These are phyloP conservation scores for Phyllosticta citribraziliensis DNA, from an alignment of 2,329 filamentous ascomycete species.

Conservation along the genomic window DNA sequence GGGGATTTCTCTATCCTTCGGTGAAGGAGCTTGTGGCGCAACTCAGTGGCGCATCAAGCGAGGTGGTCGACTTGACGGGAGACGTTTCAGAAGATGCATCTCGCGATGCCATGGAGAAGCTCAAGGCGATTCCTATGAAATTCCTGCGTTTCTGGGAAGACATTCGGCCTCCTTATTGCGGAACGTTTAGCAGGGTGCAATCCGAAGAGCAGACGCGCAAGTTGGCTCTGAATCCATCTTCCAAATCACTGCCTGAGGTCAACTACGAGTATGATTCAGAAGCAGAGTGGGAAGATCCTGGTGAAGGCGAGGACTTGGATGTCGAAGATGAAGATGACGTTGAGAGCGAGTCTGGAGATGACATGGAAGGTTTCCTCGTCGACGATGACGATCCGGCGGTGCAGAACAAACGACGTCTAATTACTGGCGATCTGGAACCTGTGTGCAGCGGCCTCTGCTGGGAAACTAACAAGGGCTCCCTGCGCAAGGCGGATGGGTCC, in stretches of 20 bases:
- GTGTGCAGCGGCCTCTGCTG: constrained; percentile 75
- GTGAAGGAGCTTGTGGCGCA: constrained; percentile 33
- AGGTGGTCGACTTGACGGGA: constrained; percentile 34
- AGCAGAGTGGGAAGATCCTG: constrained; percentile 69
- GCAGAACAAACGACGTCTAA: constrained; percentile 46
- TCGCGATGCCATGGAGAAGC: constrained; percentile 29
- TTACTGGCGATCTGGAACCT: constrained; percentile 62
- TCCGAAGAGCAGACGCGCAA: constrained; percentile 34
- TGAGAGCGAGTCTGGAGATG: constrained; percentile 70
- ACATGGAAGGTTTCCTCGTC: constrained; percentile 84
- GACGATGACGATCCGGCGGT: constrained; percentile 62
- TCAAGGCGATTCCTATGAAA: constrained; percentile 53
- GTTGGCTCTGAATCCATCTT: constrained; percentile 44
- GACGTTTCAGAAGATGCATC: constrained; percentile 17
- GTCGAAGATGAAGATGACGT: constrained; percentile 58
- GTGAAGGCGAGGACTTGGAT: constrained; percentile 59
- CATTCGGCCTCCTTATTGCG: constrained; percentile 58
- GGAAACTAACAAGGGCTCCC: constrained; percentile 46
- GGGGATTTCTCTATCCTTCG: constrained; percentile 11
- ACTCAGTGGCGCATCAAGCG: constrained; percentile 32
- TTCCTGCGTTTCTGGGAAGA: constrained; percentile 52
- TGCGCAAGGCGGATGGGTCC: constrained; percentile 37
- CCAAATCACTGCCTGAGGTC: constrained; percentile 49
- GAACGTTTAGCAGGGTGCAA: constrained; percentile 57
- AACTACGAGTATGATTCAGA: constrained; percentile 83